phyloP scores from a whole-genome alignment of 1,139 yeast species.

The Saccharomycopsis hybrid region DNA sequence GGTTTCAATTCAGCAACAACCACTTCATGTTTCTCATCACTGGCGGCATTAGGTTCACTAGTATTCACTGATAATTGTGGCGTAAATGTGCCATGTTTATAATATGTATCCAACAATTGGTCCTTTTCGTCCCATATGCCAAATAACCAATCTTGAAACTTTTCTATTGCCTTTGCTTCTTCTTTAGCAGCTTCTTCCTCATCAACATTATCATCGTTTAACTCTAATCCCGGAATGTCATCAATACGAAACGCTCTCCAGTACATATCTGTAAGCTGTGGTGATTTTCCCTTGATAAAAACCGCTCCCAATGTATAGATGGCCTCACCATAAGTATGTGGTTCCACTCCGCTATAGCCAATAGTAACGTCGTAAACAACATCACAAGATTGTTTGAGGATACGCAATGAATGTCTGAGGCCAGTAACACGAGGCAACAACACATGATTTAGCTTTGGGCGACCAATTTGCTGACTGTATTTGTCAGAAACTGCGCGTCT shows the following conservation, averaged over 20 bases:
- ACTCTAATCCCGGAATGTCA: constrained; percentile 60
- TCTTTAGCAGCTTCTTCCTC: constrained; percentile 29
- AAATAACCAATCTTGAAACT: constrained; percentile 71
- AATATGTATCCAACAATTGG: constrained; percentile 52
- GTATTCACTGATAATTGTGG: background rate
- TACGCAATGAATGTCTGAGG: constrained; percentile 55
- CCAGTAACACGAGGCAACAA: constrained; percentile 83
- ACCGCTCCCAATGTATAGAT: constrained; percentile 58
- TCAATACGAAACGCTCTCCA: constrained; percentile 49
- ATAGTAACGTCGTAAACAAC: constrained; percentile 78
- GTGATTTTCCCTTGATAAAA: constrained; percentile 67
- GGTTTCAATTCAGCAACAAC: constrained; percentile 25
- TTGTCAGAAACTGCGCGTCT: constrained; percentile 53
- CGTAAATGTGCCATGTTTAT: constrained; percentile 49
- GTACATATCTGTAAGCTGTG: constrained; percentile 56
- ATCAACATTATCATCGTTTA: constrained; percentile 39
- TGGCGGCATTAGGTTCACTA: background rate
- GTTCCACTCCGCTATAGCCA: constrained; percentile 65
- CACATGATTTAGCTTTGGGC: constrained; percentile 47
- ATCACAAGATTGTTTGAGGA: constrained; percentile 53
- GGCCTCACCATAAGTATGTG: constrained; percentile 71
- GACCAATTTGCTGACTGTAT: constrained; percentile 48
- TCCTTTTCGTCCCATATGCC: constrained; percentile 80
- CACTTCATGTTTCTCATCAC: constrained; percentile 17
- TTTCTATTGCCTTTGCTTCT: constrained; percentile 36